Evolutionary conservation across 768 basidiomycete species (phyloP).

Genomic region (Austroboletus festivus): DNA sequence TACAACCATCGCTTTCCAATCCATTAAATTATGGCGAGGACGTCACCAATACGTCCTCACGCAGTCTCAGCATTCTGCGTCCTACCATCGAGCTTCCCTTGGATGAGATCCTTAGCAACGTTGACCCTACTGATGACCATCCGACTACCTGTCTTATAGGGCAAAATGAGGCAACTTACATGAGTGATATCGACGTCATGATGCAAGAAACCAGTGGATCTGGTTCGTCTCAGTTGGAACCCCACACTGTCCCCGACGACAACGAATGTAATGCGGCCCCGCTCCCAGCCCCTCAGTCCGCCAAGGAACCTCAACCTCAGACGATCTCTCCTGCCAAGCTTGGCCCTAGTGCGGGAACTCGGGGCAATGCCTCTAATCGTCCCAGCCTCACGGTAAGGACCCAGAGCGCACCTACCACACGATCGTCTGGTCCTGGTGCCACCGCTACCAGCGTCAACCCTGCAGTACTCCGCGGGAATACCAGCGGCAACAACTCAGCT

Average conservation of each 20-base stretch:
- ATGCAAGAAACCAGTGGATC: constrained; percentile 28
- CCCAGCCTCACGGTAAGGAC: constrained; percentile 65
- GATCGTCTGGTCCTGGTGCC: constrained; percentile 60
- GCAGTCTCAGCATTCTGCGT: constrained; percentile 59
- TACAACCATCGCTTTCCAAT: constrained; percentile 63
- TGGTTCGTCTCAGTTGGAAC: constrained; percentile 11
- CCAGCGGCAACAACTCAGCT: constrained; percentile 42
- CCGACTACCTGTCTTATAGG: background rate
- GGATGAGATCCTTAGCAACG: constrained; percentile 64
- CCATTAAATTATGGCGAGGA: constrained; percentile 79
- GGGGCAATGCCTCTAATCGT: constrained; percentile 44
- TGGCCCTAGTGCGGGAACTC: constrained; percentile 50
- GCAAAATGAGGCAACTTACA: constrained; percentile 7
- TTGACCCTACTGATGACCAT: constrained; percentile 25
- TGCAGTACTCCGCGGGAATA: constrained; percentile 33
- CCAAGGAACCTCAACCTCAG: constrained; percentile 43
- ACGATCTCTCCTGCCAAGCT: constrained; percentile 60
- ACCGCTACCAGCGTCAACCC: constrained; percentile 59
- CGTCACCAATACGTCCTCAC: constrained; percentile 45
- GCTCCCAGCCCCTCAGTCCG: constrained; percentile 37
- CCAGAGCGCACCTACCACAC: constrained; percentile 40
- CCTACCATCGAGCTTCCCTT: constrained; percentile 85
- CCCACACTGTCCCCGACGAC: constrained; percentile 3
- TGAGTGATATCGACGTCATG: constrained; percentile 19
- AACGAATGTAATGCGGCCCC: constrained; percentile 9